A percentile compares a stretch with the other conserved stretches of the same genome.
These are phyloP conservation scores for Heliamphora pulchella DNA, from an alignment of 179 eudicot species.

Conservation along the genomic window DNA sequence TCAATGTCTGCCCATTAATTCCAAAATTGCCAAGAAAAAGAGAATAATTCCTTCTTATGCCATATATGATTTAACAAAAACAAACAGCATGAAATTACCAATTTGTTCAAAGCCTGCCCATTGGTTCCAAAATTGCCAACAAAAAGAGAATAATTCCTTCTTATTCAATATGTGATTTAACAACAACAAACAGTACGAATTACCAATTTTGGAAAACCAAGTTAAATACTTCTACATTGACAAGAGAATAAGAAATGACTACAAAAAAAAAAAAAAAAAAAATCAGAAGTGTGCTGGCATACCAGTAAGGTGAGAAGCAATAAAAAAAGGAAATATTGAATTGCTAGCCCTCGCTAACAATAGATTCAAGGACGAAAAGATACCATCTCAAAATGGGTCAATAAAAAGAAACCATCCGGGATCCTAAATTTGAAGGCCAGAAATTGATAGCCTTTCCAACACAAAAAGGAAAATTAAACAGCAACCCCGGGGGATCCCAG, in stretches of 20 bases:
- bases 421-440: constrained; percentile 8
- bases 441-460: constrained; percentile 14
- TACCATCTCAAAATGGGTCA: constrained; percentile 12
- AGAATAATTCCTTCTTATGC: background rate
- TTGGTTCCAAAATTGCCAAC: too few relatives aligned
- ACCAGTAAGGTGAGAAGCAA: background rate
- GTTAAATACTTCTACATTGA: background rate
- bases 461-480: constrained; percentile 12
- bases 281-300: background rate
- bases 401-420: constrained; percentile 6
- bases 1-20: background rate
- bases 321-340: background rate
- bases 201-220: background rate
- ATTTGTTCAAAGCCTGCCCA: background rate
- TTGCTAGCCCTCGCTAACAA: background rate
- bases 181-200: background rate
- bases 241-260: background rate
- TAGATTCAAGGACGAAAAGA: constrained; percentile 3
- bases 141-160: background rate
- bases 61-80: background rate
- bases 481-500: constrained; percentile 1
- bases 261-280: background rate
- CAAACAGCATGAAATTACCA: background rate
- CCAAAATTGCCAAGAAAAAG: too few relatives aligned
- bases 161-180: background rate